phyloP scores from a whole-genome alignment of 768 basidiomycete species.

The Panellus pusillus region DNA sequence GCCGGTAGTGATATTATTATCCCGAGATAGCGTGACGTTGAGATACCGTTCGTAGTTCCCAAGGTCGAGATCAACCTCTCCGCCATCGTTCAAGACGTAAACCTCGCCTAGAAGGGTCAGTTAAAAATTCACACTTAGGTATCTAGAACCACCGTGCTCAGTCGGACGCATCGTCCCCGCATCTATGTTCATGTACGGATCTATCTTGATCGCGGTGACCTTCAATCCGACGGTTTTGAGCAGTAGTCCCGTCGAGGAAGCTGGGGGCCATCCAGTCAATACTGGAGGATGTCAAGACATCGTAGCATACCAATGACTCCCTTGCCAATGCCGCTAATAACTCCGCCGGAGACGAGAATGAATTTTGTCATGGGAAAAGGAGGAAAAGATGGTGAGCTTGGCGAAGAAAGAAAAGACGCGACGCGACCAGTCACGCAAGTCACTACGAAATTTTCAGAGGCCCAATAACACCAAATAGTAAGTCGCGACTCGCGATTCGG shows the following conservation, averaged over 20 bases:
- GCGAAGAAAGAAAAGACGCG: not conserved
- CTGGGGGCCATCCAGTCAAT: conserved; percentile 40
- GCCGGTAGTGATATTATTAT: conserved; percentile 98
- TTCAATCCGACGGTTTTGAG: conserved; percentile 94
- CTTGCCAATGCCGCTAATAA: conserved; percentile 98
- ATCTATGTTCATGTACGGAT: conserved; percentile 99
- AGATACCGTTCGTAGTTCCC: conserved; percentile 99
- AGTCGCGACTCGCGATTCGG: no score
- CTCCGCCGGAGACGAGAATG: conserved; percentile 94
- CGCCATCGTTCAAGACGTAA: conserved; percentile 96
- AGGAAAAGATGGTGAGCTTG: not conserved
- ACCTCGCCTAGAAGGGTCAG: conserved; percentile 73
- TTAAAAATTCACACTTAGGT: not conserved
- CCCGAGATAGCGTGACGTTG: conserved; percentile 87
- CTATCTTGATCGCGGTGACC: conserved; percentile 99
- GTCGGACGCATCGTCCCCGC: conserved; percentile 99
- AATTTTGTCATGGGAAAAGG: conserved; percentile 79
- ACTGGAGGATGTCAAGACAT: conserved; percentile 20
- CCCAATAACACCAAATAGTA: not conserved
- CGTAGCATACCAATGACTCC: conserved; percentile 89
- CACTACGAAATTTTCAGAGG: conserved; percentile 12
- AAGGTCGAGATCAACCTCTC: conserved; percentile 96
- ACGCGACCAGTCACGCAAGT: conserved; percentile 20
- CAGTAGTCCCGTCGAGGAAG: conserved; percentile 93
- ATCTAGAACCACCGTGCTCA: conserved; percentile 77